Evolutionary conservation across 148 eudicot genomes (phyloP).

Genomic region (Pharnaceum exiguum): DNA sequence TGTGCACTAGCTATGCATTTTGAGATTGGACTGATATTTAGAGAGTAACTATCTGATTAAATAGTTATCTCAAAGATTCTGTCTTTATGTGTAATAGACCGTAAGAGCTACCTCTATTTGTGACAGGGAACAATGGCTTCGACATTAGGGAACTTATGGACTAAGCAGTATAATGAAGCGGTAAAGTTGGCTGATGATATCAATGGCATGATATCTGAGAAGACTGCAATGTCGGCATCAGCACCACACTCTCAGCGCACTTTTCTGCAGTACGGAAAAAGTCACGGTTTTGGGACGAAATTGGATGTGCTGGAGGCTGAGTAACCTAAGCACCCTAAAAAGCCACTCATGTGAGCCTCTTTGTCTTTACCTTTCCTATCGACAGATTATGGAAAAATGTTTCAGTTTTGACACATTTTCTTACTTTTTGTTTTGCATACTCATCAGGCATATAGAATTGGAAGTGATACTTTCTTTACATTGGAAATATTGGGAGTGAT

Average conservation of each 20-base stretch:
- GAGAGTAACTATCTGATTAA: too few relatives aligned
- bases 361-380: not conserved
- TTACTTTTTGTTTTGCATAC: too few relatives aligned
- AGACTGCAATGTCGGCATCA: slow-evolving; percentile 41
- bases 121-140: slow-evolving; percentile 54
- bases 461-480: too few relatives aligned
- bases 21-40: too few relatives aligned
- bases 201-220: slow-evolving; percentile 67
- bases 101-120: not conserved
- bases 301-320: slow-evolving; percentile 73
- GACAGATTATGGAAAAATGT: too few relatives aligned
- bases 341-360: slow-evolving; percentile 59
- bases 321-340: slow-evolving; percentile 64
- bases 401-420: too few relatives aligned
- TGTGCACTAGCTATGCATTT: too few relatives aligned
- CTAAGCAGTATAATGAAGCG: slow-evolving; percentile 81
- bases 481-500: too few relatives aligned
- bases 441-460: too few relatives aligned
- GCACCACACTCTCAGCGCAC: slow-evolving; percentile 81
- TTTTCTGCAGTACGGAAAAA: slow-evolving; percentile 74
- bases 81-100: not conserved
- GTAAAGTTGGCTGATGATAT: slow-evolving; percentile 74
- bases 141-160: slow-evolving; percentile 58
- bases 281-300: slow-evolving; percentile 80
- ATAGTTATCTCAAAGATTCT: too few relatives aligned